Evolutionary conservation across 2,329 filamentous ascomycete species (phyloP).

Genomic region (Epichloe amarillans): DNA sequence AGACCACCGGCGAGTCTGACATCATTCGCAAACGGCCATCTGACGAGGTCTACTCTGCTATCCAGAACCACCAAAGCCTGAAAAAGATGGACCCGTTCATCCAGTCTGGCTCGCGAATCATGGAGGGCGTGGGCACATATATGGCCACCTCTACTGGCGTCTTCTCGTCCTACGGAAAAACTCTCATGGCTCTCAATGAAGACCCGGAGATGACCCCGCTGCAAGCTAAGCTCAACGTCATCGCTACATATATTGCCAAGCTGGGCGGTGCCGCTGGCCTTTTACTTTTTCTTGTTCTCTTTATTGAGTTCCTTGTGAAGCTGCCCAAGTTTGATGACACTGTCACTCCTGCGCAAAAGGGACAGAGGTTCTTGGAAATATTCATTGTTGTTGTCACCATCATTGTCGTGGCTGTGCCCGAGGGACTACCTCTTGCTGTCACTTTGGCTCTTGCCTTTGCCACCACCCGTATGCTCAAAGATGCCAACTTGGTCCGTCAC

Average conservation of each 20-base stretch:
- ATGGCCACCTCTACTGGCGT: conserved; percentile 61
- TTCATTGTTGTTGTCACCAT: conserved; percentile 70
- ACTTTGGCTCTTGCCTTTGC: conserved; percentile 66
- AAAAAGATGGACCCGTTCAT: conserved; percentile 74
- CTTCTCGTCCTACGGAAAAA: conserved; percentile 63
- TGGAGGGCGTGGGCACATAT: conserved; percentile 64
- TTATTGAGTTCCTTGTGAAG: conserved; percentile 71
- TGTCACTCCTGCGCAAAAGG: conserved; percentile 55
- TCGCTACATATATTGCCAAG: conserved; percentile 68
- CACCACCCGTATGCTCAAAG: conserved; percentile 62
- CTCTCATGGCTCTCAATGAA: conserved; percentile 60
- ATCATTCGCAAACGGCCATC: conserved; percentile 54
- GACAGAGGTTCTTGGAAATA: conserved; percentile 62
- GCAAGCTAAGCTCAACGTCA: conserved; percentile 60
- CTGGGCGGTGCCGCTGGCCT: conserved; percentile 65
- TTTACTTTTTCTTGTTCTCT: conserved; percentile 68
- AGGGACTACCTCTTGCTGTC: conserved; percentile 66
- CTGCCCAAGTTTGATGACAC: conserved; percentile 38
- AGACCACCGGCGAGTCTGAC: conserved; percentile 68
- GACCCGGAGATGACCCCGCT: conserved; percentile 64
- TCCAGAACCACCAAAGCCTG: conserved; percentile 50
- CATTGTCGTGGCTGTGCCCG: conserved; percentile 67
- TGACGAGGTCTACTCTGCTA: conserved; percentile 56
- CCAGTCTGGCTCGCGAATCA: conserved; percentile 68
- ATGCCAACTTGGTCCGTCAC: conserved; percentile 65